phyloP scores from a whole-genome alignment of 352 stramenopile genomes.

The Saprolegnia diclina region DNA sequence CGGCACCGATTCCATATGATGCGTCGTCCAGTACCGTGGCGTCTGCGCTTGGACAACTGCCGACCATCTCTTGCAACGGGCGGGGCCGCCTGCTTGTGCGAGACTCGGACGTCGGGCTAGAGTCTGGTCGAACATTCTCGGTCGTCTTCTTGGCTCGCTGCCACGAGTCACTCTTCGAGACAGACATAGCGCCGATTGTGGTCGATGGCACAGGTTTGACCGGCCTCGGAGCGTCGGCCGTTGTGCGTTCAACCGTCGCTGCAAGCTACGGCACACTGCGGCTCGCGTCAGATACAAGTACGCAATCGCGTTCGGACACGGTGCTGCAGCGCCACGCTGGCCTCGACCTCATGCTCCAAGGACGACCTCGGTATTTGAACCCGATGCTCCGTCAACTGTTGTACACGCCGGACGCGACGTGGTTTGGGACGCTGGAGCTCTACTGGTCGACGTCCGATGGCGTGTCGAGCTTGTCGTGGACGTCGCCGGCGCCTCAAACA shows the following conservation, averaged over 20 bases:
- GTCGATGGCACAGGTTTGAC: slow-evolving; percentile 27
- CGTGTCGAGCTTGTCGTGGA: neutral
- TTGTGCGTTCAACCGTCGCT: neutral
- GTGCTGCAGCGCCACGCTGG: slow-evolving; percentile 1
- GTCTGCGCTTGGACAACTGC: slow-evolving; percentile 20
- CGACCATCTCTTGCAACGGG: slow-evolving; percentile 1
- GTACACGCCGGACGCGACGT: neutral
- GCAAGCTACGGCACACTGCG: slow-evolving; percentile 9
- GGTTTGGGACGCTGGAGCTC: slow-evolving; percentile 16
- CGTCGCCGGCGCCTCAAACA: neutral
- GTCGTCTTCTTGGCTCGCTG: slow-evolving; percentile 28
- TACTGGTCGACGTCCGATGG: neutral
- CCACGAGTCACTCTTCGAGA: neutral
- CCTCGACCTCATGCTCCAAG: neutral
- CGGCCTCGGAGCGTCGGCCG: slow-evolving; percentile 28
- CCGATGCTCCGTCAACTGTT: neutral
- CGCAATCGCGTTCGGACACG: neutral
- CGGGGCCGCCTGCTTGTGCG: slow-evolving; percentile 28
- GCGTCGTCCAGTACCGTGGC: slow-evolving; percentile 3
- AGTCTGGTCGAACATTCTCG: slow-evolving; percentile 22
- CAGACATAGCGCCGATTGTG: neutral
- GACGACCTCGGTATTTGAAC: neutral
- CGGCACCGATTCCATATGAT: neutral
- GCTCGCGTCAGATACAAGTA: neutral
- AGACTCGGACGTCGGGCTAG: slow-evolving; percentile 3